These are phyloP conservation scores for Naegleria gruberi DNA, from an alignment of 208 protist species.

Conservation along the genomic window DNA sequence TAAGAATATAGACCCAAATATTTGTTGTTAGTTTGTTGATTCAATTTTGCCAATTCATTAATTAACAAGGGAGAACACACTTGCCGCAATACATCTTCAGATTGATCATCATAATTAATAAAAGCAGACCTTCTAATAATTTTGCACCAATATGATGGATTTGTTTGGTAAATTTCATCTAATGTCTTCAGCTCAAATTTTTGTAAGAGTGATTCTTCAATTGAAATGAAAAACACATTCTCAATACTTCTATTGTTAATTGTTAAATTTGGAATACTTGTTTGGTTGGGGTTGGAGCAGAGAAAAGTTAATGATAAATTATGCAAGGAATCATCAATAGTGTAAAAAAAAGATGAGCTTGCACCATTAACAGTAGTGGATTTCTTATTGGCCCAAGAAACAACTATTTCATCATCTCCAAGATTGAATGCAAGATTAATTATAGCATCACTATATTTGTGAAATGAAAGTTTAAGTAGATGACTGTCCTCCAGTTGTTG, in stretches of 20 bases:
- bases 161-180: neutral
- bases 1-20: neutral
- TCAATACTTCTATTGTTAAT: neutral
- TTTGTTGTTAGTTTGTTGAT: neutral
- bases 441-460: neutral
- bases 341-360: neutral
- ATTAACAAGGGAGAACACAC: neutral
- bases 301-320: no score
- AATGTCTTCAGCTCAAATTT: neutral
- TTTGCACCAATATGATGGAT: neutral
- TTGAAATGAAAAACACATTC: neutral
- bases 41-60: neutral
- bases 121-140: neutral
- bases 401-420: neutral
- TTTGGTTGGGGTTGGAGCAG: no score
- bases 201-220: neutral
- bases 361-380: neutral
- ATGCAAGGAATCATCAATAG: no score
- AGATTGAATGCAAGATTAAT: neutral
- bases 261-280: neutral
- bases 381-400: neutral
- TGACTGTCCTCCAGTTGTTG: neutral
- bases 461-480: neutral
- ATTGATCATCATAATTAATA: neutral
- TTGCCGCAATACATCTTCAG: neutral